Conservation (phyloP, 768 basidiomycete genomes). For the Lactifluus piperatus region DNA sequence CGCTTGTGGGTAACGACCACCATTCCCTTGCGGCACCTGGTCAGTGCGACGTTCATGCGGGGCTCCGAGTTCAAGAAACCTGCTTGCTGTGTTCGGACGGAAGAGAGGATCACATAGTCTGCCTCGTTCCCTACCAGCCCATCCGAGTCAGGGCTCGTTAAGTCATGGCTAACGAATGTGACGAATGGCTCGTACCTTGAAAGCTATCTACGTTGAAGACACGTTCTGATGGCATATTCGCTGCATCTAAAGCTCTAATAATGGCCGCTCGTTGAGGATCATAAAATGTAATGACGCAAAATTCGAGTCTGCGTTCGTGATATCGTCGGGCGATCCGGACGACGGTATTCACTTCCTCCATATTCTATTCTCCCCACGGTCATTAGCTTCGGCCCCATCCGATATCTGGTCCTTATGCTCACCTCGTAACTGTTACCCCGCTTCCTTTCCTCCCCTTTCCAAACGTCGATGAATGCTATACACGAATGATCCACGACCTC, state of each 20-base stretch:
- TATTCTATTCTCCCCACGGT: not conserved
- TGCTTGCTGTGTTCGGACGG: constrained; percentile 36
- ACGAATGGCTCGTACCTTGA: not conserved
- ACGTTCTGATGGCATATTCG: constrained; percentile 27
- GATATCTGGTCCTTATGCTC: not conserved
- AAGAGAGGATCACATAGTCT: constrained; percentile 40
- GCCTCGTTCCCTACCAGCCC: constrained; percentile 39
- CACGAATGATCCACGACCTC: constrained; percentile 28
- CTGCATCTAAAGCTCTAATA: constrained; percentile 28
- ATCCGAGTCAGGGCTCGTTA: not conserved
- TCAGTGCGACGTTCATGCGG: constrained; percentile 36
- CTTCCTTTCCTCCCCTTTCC: constrained; percentile 30
- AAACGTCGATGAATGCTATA: constrained; percentile 38
- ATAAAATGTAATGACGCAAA: constrained; percentile 46
- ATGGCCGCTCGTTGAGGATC: constrained; percentile 43
- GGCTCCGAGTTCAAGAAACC: constrained; percentile 40
- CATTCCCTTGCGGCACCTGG: constrained; percentile 40
- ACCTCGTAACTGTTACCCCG: constrained; percentile 23
- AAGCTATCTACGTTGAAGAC: constrained; percentile 9
- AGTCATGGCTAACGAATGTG: not conserved
- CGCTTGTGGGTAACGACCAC: constrained; percentile 37
- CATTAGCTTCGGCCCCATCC: not conserved
- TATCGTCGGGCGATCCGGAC: constrained; percentile 5
- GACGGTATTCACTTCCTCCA: constrained; percentile 5
- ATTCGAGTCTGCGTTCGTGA: constrained; percentile 21